Base-by-base conservation (phyloP, 345 rosid species). In the Populus pruinosa region DNA sequence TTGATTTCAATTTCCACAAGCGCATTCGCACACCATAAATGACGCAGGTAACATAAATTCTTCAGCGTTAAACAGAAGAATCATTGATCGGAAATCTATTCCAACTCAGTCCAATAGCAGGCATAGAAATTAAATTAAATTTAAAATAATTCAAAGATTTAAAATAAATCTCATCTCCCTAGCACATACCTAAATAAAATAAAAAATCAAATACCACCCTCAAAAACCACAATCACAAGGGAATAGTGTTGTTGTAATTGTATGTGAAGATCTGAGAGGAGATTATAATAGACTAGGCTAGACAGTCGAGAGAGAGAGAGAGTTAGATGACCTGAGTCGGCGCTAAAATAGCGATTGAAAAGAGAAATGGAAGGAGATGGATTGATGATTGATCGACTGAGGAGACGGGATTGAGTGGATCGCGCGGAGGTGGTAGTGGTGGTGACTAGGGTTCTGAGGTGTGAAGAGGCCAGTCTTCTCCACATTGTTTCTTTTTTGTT, bases 401-500 rank as follows among this genome's bases (percentile, higher is more conserved):
- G 84, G 23, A 59, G 79, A 36, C 74, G 82, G 31, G 69, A 78
- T 53, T 23, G 64, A 74, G 81, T 72, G 80, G 75, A 41, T 67
- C 44, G 81, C 85, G 76, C 14, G 5, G 50, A 18, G 47, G 62
- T 10, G 69, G 78, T 69, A 78, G 76, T 63, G 81, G 66, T 33
- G n/a, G 79, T 65, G 73, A 90, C 91, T 76, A 92, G 92, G 91
- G 93, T 82, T 89, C 85, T 92, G 83, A 94, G 88, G 39, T 88
- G 89, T 53, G 94, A 90, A 80, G 84, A 77, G 63, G 82, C 80
- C 82, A 86, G 72, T 85, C 92, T 87, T 86, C 93, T 90, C 98
- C 97, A 94, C 98, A 94, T 94, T 81, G 64, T 87, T 73, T 43
- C 62, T 72, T 64, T 25, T 67, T 39, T 39, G 70, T 67, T 65